phyloP scores from a whole-genome alignment of 2,329 filamentous ascomycete genomes.

The Diaporthe velutina region DNA sequence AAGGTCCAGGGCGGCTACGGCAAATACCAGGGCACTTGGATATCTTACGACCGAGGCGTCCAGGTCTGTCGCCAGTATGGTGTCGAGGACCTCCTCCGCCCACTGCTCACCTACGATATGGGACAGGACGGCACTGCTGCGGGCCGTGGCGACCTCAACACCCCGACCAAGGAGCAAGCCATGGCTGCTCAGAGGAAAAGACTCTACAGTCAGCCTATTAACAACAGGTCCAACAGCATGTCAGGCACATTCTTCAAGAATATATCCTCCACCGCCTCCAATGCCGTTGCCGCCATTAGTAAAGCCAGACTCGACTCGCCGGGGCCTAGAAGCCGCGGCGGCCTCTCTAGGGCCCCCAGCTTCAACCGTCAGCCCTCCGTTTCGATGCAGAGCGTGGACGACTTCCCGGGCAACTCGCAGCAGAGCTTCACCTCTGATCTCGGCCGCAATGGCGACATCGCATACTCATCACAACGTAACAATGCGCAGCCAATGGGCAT shows the following conservation, averaged over 20 bases:
- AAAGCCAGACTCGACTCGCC: slow-evolving; percentile 95
- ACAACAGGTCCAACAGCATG: slow-evolving; percentile 74
- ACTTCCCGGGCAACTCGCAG: slow-evolving; percentile 82
- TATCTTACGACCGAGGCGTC: slow-evolving; percentile 90
- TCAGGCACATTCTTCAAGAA: slow-evolving; percentile 97
- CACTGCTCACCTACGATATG: slow-evolving; percentile 85
- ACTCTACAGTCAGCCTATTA: slow-evolving; percentile 83
- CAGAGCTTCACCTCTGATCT: slow-evolving; percentile 85
- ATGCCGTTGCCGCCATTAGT: slow-evolving; percentile 95
- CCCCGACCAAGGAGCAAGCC: slow-evolving; percentile 97
- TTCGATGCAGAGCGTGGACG: slow-evolving; percentile 77
- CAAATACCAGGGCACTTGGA: slow-evolving; percentile 99
- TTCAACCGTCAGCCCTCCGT: slow-evolving; percentile 74
- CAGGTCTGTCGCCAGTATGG: slow-evolving; percentile 88
- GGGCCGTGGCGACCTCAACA: slow-evolving; percentile 84
- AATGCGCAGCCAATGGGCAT: slow-evolving; percentile 56
- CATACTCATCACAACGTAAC: slow-evolving; percentile 72
- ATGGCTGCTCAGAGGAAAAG: slow-evolving; percentile 96
- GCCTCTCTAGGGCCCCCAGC: slow-evolving; percentile 75
- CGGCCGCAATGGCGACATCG: slow-evolving; percentile 78
- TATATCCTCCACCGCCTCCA: slow-evolving; percentile 92
- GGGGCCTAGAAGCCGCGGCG: slow-evolving; percentile 71
- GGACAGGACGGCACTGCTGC: slow-evolving; percentile 79
- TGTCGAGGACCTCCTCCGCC: slow-evolving; percentile 81
- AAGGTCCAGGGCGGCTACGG: slow-evolving; percentile 99